Evolutionary conservation across 768 basidiomycete species (phyloP), one percentile per base, ranked within the genome.

Genomic region (Suillus bovinus): DNA sequence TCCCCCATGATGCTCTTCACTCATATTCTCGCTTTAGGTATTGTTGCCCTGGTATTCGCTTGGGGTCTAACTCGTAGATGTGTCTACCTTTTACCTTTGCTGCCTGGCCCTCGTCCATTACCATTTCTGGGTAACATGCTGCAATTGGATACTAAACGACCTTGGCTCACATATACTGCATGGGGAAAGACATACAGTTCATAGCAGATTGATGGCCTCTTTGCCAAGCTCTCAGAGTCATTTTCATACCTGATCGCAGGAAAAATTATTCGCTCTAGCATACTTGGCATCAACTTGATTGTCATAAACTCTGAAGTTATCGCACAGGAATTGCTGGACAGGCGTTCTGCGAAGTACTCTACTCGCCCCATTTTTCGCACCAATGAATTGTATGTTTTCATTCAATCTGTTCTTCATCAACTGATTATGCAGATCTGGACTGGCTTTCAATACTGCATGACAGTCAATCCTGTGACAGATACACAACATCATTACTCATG

Each of bases 21-120:
- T 10, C 11, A 36, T 36, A 36, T 36, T 36, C 34, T 36, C 4
- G 36, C 36, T 14, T 38, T 38, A 38, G 13, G 36, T 39, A 5
- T 39, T 24, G 7, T 47, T 5, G 46, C 24, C 14, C 24, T 47
- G 14, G 22, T 24, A 27, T 13, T 14, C 6, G 13, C 46, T 16
- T 24, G 3, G 46, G 22, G 46, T 47, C 24, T 47, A 14, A 47
- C 46, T 47, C 24, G 46, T 24, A 47, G 6, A 47, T 14, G 46
- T 14, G 46, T 47, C 22, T 24, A 47, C 46, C 22, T 24, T 31
- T 24, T 58, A 13, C 62, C 64, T 11, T 36, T 63, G 10, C 65
- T 64, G 6, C 65, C 65, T 24, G 64, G 65, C 14, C 65, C 65
- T 10, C 53, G 50, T 59, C 17, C 53, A 5, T 33, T 33, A n/a